Evolutionary conservation across 805 yeast genomes (phyloP).

Genomic region (Cyberlindnera mycetangii): DNA sequence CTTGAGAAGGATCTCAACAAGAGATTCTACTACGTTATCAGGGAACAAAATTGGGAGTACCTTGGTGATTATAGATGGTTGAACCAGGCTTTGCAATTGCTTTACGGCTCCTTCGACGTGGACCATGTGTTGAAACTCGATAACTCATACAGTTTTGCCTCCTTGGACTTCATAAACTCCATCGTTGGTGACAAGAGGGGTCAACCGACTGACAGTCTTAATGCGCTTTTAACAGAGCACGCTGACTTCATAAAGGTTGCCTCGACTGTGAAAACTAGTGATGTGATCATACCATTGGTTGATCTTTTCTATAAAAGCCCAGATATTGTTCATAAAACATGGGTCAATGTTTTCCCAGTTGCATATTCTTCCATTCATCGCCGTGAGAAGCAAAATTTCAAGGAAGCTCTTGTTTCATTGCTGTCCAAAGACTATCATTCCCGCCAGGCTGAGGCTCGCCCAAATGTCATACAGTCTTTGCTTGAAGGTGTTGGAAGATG

Average conservation of each 20-base stretch:
- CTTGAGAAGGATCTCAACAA: slow-evolving; percentile 75
- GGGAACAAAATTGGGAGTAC: slow-evolving; percentile 97
- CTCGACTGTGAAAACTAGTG: slow-evolving; percentile 47
- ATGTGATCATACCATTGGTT: slow-evolving; percentile 65
- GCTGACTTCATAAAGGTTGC: slow-evolving; percentile 27
- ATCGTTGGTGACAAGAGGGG: slow-evolving; percentile 23
- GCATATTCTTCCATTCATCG: slow-evolving; percentile 72
- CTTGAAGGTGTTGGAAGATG: slow-evolving; percentile 81
- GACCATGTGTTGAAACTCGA: slow-evolving; percentile 45
- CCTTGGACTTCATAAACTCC: slow-evolving; percentile 41
- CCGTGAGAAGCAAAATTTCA: slow-evolving; percentile 79
- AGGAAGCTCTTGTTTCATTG: slow-evolving; percentile 74
- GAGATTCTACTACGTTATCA: slow-evolving; percentile 79
- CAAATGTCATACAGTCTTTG: slow-evolving; percentile 82
- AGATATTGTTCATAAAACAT: slow-evolving; percentile 73
- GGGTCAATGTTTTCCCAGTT: slow-evolving; percentile 82
- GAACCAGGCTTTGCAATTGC: slow-evolving; percentile 84
- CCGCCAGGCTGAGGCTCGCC: slow-evolving; percentile 82
- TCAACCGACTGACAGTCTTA: slow-evolving; percentile 28
- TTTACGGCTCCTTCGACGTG: slow-evolving; percentile 72
- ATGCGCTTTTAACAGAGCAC: slow-evolving; percentile 31
- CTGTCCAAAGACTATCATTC: slow-evolving; percentile 89
- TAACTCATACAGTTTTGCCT: slow-evolving; percentile 51
- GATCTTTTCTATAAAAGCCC: slow-evolving; percentile 83
- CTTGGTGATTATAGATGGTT: slow-evolving; percentile 93